These are phyloP conservation scores for Plasmodiophora brassicae DNA, from an alignment of 208 protist species.

Conservation along the genomic window DNA sequence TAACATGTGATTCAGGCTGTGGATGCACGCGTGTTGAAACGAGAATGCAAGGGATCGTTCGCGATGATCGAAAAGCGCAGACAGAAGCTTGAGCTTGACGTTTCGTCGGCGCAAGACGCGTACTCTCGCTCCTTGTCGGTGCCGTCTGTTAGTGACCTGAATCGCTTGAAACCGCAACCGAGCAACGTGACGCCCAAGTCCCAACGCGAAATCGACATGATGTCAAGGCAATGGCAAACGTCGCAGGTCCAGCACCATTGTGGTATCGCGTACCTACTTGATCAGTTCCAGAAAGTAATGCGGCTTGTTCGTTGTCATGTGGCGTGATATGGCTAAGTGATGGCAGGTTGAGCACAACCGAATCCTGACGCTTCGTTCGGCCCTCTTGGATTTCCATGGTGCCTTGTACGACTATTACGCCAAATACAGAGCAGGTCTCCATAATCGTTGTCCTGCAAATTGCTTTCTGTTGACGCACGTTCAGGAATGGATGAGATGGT, in stretches of 20 bases:
- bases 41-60: conserved; percentile 22
- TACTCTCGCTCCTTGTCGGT: too few relatives aligned
- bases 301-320: too few relatives aligned
- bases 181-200: neutral
- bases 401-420: neutral
- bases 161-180: neutral
- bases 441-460: neutral
- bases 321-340: too few relatives aligned
- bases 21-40: neutral
- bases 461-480: neutral
- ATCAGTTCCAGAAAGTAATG: conserved; percentile 34
- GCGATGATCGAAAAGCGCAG: neutral
- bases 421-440: neutral
- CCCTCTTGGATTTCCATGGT: neutral
- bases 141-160: too few relatives aligned
- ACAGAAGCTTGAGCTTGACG: neutral
- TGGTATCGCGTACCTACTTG: neutral
- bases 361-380: neutral
- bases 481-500: too few relatives aligned
- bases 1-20: neutral
- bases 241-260: neutral
- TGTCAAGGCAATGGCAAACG: neutral
- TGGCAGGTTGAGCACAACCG: neutral
- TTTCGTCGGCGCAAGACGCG: neutral
- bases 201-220: neutral